Evolutionary conservation across 2,329 filamentous ascomycete genomes (phyloP).

Genomic region (Sarocladium strictum): DNA sequence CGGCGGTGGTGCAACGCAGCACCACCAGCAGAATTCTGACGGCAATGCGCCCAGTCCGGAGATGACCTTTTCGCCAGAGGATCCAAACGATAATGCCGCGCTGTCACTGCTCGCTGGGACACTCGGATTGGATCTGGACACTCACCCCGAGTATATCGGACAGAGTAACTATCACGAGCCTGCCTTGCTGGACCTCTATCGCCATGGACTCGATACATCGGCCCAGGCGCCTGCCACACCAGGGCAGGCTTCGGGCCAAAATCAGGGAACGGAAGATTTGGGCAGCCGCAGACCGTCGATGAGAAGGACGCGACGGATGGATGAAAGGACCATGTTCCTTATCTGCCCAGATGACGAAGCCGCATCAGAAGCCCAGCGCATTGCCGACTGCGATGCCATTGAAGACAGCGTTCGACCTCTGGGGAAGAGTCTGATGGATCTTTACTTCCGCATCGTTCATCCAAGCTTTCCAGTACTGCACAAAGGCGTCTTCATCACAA

Average conservation of each 20-base stretch:
- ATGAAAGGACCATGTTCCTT: conserved; percentile 29
- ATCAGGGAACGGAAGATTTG: neutral
- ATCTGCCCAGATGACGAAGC: conserved; percentile 29
- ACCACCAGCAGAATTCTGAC: conserved; percentile 4
- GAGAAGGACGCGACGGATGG: conserved; percentile 17
- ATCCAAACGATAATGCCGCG: conserved; percentile 3
- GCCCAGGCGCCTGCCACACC: neutral
- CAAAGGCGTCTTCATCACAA: conserved; percentile 56
- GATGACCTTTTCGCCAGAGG: conserved; percentile 3
- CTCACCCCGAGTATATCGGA: conserved; percentile 5
- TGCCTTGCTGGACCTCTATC: conserved; percentile 4
- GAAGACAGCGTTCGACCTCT: conserved; percentile 58
- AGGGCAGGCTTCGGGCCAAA: neutral
- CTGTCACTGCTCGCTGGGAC: conserved; percentile 1
- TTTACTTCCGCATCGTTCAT: conserved; percentile 61
- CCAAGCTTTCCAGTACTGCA: conserved; percentile 53
- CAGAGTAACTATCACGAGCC: conserved; percentile 8
- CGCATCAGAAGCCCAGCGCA: conserved; percentile 33
- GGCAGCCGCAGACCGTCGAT: neutral
- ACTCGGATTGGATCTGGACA: conserved; percentile 3
- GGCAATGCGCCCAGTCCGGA: conserved; percentile 4
- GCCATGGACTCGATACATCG: neutral
- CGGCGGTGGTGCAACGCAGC: neutral
- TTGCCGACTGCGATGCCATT: conserved; percentile 38
- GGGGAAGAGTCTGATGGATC: conserved; percentile 56